phyloP scores from a whole-genome alignment of 176 grass and related monocot genomes.

The Otatea glauca region DNA sequence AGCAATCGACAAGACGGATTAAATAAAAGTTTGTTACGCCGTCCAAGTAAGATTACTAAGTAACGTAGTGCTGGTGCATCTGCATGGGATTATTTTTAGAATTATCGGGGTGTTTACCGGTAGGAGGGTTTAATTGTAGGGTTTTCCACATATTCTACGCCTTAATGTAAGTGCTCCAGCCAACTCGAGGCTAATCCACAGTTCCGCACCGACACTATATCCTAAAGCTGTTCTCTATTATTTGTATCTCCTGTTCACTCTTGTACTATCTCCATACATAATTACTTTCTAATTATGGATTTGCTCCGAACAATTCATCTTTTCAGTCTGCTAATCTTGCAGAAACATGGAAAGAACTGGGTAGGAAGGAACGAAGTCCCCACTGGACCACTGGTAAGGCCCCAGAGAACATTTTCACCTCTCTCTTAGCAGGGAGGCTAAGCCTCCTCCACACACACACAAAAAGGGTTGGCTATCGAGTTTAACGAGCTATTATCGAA shows the following conservation, averaged over 20 bases:
- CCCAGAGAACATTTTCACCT: conserved; percentile 45
- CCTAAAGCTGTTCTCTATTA: not conserved
- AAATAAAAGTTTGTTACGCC: conserved; percentile 12
- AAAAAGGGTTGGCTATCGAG: too few relatives aligned
- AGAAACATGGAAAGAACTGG: conserved; percentile 15
- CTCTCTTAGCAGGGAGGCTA: conserved; percentile 40
- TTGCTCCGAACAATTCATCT: not conserved
- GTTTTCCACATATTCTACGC: not conserved
- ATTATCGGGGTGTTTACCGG: not conserved
- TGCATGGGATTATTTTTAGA: not conserved
- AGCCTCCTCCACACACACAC: too few relatives aligned
- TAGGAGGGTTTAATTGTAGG: not conserved
- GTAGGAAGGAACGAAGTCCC: conserved; percentile 27
- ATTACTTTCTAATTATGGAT: not conserved
- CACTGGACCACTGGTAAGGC: conserved; percentile 46
- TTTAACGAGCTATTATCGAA: too few relatives aligned
- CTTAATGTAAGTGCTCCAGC: conserved; percentile 3
- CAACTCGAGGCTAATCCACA: not conserved
- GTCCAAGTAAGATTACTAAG: not conserved
- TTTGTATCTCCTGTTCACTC: too few relatives aligned
- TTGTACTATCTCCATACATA: not conserved
- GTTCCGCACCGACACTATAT: not conserved
- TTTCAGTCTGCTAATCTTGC: not conserved
- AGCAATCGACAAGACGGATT: conserved; percentile 1
- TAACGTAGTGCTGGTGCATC: too few relatives aligned